Evolutionary conservation across 2,329 filamentous ascomycete genomes (phyloP).

Genomic region (Parastagonospora nodorum): DNA sequence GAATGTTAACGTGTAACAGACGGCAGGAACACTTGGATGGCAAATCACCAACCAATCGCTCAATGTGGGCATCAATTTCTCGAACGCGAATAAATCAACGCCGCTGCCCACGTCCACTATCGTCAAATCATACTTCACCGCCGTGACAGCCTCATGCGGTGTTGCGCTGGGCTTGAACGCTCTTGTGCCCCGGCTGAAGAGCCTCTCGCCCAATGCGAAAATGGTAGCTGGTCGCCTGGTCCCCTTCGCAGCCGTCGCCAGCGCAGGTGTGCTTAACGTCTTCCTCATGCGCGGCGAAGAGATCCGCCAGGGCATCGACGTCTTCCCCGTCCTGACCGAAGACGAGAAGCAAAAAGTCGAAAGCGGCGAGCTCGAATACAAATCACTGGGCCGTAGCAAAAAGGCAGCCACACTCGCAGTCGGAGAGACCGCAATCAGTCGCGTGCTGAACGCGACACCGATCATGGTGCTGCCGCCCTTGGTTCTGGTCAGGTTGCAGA

Average conservation of each 20-base stretch:
- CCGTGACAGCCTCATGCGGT: constrained; percentile 89
- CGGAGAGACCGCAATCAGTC: constrained; percentile 86
- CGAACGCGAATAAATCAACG: constrained; percentile 97
- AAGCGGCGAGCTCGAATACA: constrained; percentile 62
- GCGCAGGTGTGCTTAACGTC: constrained; percentile 89
- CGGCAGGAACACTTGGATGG: constrained; percentile 86
- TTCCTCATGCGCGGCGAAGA: constrained; percentile 98
- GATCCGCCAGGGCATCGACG: constrained; percentile 89
- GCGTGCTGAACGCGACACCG: constrained; percentile 91
- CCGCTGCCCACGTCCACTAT: constrained; percentile 81
- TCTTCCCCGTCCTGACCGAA: constrained; percentile 80
- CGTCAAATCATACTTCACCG: constrained; percentile 86
- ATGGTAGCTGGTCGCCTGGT: constrained; percentile 84
- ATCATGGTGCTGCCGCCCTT: constrained; percentile 97
- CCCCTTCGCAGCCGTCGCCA: constrained; percentile 93
- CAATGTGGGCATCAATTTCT: constrained; percentile 96
- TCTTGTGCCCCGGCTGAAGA: constrained; percentile 81
- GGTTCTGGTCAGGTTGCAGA: constrained; percentile 81
- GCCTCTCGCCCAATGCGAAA: constrained; percentile 74
- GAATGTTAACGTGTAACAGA: constrained; percentile 55
- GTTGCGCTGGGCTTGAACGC: constrained; percentile 92
- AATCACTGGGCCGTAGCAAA: constrained; percentile 81
- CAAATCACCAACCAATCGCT: constrained; percentile 96
- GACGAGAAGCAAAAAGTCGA: constrained; percentile 69
- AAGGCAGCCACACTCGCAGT: constrained; percentile 89